Evolutionary conservation across 345 rosid species (phyloP), one percentile per base, ranked within the genome.

Genomic region (Bruguiera gymnorhiza): DNA sequence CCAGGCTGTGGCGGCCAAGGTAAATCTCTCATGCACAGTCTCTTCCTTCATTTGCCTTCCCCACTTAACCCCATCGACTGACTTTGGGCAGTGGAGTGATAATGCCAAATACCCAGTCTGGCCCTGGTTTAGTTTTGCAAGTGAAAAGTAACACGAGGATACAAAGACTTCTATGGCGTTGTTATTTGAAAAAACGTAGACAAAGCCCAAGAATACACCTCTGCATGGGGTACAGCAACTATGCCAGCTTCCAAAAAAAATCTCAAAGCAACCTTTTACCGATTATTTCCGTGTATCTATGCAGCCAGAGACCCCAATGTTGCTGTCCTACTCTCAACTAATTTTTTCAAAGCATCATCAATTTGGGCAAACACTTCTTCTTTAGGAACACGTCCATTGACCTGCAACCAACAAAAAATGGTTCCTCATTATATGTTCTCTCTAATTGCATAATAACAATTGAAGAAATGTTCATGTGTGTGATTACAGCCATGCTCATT

Each of bases 331-430:
- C 73, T 80, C 66, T 80, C 84, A 50, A 83, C 65, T 58, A 88
- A 72, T 65, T 84, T 82, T 31, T 83, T 66, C 62, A 91, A 75
- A 66, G 84, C 81, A 66, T 43, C 50, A 50, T 86, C 82, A 23
- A 85, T 88, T 67, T 82, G 86, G 24, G 76, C 72, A 65, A 86
- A 88, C 55, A 86, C 97, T 53, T 87, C 83, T 13, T 84, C 83
- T 79, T 87, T 88, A 3, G 85, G 23, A 61, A 78, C 76, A 68
- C 75, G 76, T 76, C 97, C 97, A 48, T 88, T 69, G 6, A 88
- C 89, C 97, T 90, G 83, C 56, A 74, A 78, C 24, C 30, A 73
- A 61, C 36, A 52, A 51, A 69, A 24, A 72, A 20, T 6, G 20
- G 9, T 56, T 50, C 19, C 24, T 13, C 21, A 65, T 60, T n/a